Evolutionary conservation across 148 eudicot species (phyloP), one percentile per base, ranked within the genome.

Genomic region (Beta vulgaris): DNA sequence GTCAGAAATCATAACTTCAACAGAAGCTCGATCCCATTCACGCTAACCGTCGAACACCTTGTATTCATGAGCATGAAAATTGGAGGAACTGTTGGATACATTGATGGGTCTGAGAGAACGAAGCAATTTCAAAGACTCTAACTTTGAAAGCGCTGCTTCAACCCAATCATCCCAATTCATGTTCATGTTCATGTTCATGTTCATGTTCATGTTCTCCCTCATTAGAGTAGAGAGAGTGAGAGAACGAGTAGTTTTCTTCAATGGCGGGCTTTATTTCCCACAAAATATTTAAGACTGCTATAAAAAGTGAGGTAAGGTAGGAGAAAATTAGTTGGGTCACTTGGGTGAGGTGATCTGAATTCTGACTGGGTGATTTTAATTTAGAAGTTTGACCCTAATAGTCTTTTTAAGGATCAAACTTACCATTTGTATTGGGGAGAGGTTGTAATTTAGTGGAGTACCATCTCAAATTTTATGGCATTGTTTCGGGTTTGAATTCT

Each of bases 81-180:
- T 29, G 7, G 85, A 37, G 39, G 72, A 78, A 59, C 68, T 76
- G 48, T 54, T 73, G 26, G 84, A 53, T 46, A 84, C 86, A 77
- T 86, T 84, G 82, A 94, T 90, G 86, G 98, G 98, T 79, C 91
- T 85, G 12, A 94, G 87, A 71, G 93, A 94, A 26, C 96, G 91
- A 9, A 90, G 80, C 32, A 91, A 71, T 76, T 91, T 90, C 73
- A 81, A 63, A 46, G 92, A 86, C 23, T 94, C 86, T 67, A 94
- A 83, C 75, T 82, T 90, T 3, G 85, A 60, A 34, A 91, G 83
- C 7, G 93, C 86, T 71, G 76, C 80, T 69, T 86, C 97, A 6
- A 94, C 93, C 89, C 90, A 89, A 14, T 36, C 67, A 78, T 91
- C 97, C 98, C 98, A 94, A 1, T 51, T 51, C 1, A 25, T 6